phyloP scores from a whole-genome alignment of 495 filamentous ascomycete genomes.

The Aspergillus incahuasiensis region DNA sequence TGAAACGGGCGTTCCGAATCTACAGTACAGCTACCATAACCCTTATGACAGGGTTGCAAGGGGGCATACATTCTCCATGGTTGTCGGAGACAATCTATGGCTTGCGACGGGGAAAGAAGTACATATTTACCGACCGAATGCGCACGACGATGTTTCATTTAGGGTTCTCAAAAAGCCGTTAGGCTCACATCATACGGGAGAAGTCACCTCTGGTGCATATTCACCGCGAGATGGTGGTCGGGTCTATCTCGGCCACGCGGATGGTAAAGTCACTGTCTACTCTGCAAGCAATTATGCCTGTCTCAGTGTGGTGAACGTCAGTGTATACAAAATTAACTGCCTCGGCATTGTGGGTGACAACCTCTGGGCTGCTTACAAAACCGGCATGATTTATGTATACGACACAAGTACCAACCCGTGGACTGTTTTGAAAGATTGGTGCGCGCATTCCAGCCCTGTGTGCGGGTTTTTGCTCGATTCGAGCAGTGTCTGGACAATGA shows the following conservation, averaged over 20 bases:
- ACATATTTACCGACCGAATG: conserved; percentile 70
- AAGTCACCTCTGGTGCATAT: conserved; percentile 81
- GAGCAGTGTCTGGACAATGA: conserved; percentile 81
- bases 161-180: conserved; percentile 68
- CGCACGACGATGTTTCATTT: conserved; percentile 62
- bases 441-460: conserved; percentile 79
- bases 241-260: conserved; percentile 85
- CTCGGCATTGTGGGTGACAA: conserved; percentile 76
- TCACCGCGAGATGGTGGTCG: conserved; percentile 70
- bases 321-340: conserved; percentile 91
- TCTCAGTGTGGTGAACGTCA: conserved; percentile 72
- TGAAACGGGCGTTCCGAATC: conserved; percentile 64
- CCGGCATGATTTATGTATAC: conserved; percentile 92
- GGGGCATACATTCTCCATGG: conserved; percentile 83
- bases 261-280: conserved; percentile 93
- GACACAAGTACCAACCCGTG: conserved; percentile 78
- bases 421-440: conserved; percentile 90
- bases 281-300: conserved; percentile 70
- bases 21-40: conserved; percentile 56
- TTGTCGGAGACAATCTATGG: conserved; percentile 78
- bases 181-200: conserved; percentile 62
- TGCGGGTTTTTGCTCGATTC: conserved; percentile 70
- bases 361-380: conserved; percentile 93
- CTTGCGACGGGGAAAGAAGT: conserved; percentile 84
- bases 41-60: conserved; percentile 69